Evolutionary conservation across 768 basidiomycete species (phyloP).

Genomic region (Trametopsis cervina): DNA sequence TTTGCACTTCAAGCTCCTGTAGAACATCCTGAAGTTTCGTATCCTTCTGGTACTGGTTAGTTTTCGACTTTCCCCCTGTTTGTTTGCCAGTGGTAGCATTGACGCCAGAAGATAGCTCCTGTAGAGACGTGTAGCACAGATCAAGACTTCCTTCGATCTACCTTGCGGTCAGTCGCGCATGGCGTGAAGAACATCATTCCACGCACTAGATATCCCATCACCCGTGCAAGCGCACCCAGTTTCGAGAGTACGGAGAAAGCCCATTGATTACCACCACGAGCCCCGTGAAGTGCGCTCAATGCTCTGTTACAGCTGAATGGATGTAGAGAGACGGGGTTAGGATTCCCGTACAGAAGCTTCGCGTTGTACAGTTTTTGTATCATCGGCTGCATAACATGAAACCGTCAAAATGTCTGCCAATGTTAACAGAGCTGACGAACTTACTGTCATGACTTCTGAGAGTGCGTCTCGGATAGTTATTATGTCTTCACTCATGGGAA

Average conservation of each 20-base stretch:
- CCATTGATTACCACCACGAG: conserved; percentile 34
- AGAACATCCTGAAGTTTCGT: conserved; percentile 59
- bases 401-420: conserved; percentile 4
- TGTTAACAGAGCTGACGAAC: conserved; percentile 17
- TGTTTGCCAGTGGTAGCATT: conserved; percentile 31
- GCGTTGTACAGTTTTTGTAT: conserved; percentile 28
- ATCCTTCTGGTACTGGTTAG: conserved; percentile 36
- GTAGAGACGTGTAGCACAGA: conserved; percentile 56
- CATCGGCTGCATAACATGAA: conserved; percentile 21
- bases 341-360: conserved; percentile 38
- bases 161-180: conserved; percentile 1
- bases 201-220: conserved; percentile 83
- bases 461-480: conserved; percentile 60
- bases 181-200: not conserved
- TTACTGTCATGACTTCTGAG: conserved; percentile 67
- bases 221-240: conserved; percentile 60
- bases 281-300: conserved; percentile 28
- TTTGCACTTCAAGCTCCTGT: conserved; percentile 56
- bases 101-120: conserved; percentile 37
- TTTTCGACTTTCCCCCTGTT: conserved; percentile 25
- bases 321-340: conserved; percentile 61
- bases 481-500: conserved; percentile 67
- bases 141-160: conserved; percentile 79
- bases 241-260: conserved; percentile 44
- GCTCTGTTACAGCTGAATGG: conserved; percentile 50